These are phyloP conservation scores for Vicia villosa DNA, from an alignment of 306 rosid genomes.

Conservation along the genomic window DNA sequence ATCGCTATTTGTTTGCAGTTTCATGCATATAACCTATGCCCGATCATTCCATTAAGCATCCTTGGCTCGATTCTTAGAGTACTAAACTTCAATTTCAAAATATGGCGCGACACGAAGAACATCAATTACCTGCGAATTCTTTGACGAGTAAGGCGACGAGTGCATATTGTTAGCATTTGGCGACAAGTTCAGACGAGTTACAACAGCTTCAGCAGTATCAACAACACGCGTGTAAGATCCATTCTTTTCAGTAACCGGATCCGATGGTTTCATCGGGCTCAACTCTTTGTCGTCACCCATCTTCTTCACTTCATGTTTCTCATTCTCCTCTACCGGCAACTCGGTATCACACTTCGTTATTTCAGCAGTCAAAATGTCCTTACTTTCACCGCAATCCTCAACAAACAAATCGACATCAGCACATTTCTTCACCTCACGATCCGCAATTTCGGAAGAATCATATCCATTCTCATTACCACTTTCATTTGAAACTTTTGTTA, in stretches of 20 bases:
- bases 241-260: slow-evolving; percentile 49
- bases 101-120: slow-evolving; percentile 11
- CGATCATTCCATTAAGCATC: neutral
- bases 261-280: slow-evolving; percentile 49
- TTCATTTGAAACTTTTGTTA: slow-evolving; percentile 40
- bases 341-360: slow-evolving; percentile 48
- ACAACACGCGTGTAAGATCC: slow-evolving; percentile 41
- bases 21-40: neutral
- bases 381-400: slow-evolving; percentile 51
- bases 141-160: slow-evolving; percentile 61
- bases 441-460: slow-evolving; percentile 54
- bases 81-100: slow-evolving; percentile 7
- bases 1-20: neutral
- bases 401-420: slow-evolving; percentile 46
- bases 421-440: slow-evolving; percentile 58
- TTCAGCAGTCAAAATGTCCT: slow-evolving; percentile 50
- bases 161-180: slow-evolving; percentile 45
- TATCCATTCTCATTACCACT: slow-evolving; percentile 47
- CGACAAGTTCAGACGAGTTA: slow-evolving; percentile 38
- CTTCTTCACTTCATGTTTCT: slow-evolving; percentile 52
- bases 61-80: neutral
- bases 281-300: slow-evolving; percentile 39
- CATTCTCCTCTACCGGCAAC: slow-evolving; percentile 46
- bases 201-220: slow-evolving; percentile 48
- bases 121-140: slow-evolving; percentile 56